Percentiles rank a stretch among this genome's conserved stretches.
Evolutionary conservation across 768 basidiomycete genomes (phyloP).

Genomic region (Lactarius vividus): DNA sequence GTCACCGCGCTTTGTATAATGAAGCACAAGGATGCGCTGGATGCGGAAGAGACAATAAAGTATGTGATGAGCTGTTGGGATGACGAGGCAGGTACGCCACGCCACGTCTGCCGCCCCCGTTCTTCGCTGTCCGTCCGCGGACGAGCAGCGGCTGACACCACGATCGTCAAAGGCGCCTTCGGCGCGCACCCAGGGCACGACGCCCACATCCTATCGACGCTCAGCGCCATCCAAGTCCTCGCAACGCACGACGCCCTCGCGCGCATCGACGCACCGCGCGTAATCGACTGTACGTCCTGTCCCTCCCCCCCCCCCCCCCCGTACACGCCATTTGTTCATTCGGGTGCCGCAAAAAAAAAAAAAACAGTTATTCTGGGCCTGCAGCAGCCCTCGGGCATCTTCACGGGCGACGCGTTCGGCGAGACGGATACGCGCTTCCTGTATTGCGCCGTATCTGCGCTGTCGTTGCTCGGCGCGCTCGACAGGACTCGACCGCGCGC

Average conservation of each 20-base stretch:
- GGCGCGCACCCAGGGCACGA: conserved; percentile 94
- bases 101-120: neutral
- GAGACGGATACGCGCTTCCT: conserved; percentile 90
- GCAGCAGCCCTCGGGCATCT: conserved; percentile 83
- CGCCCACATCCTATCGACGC: conserved; percentile 80
- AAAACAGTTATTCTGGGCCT: conserved; percentile 76
- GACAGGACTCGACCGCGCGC: conserved; percentile 63
- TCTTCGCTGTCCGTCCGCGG: no score
- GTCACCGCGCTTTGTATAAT: conserved; percentile 83
- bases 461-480: conserved; percentile 78
- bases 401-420: conserved; percentile 89
- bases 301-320: neutral
- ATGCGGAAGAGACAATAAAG: conserved; percentile 77
- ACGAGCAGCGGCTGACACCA: neutral
- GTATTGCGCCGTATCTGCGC: conserved; percentile 80
- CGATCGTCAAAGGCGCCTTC: conserved; percentile 66
- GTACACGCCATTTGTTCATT: neutral
- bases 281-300: conserved; percentile 63
- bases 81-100: conserved; percentile 67
- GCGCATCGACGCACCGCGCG: conserved; percentile 62
- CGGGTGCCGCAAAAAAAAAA: neutral
- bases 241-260: conserved; percentile 80
- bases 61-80: conserved; percentile 98
- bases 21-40: conserved; percentile 72
- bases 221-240: conserved; percentile 92